Conservation (phyloP, 192 early-diverging fungal species). For the Dimargaris verticillata region DNA sequence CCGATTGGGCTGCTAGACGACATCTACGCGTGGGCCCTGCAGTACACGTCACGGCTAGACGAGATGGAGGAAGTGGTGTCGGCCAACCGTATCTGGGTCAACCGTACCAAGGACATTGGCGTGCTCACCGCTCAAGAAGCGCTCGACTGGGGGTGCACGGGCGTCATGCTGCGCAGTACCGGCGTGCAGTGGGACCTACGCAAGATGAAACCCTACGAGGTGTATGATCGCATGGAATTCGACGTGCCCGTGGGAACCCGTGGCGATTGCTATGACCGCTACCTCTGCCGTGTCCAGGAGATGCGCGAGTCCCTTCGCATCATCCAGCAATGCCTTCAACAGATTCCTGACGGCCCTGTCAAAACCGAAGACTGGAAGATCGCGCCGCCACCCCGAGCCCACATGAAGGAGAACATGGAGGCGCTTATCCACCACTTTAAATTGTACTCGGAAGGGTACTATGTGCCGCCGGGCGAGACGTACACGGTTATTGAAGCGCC, state of each 20-base stretch:
- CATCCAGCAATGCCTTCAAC: slow-evolving; percentile 86
- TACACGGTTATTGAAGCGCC: slow-evolving; percentile 96
- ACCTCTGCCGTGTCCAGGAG: slow-evolving; percentile 93
- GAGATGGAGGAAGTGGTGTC: slow-evolving; percentile 90
- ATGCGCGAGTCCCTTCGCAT: slow-evolving; percentile 96
- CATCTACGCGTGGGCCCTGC: slow-evolving; percentile 85
- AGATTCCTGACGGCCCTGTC: slow-evolving; percentile 87
- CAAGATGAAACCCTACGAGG: slow-evolving; percentile 88
- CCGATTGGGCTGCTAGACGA: slow-evolving; percentile 89
- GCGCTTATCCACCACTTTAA: slow-evolving; percentile 99
- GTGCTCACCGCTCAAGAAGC: slow-evolving; percentile 77
- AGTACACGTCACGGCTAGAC: slow-evolving; percentile 77
- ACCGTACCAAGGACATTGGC: slow-evolving; percentile 73
- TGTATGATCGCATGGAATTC: slow-evolving; percentile 88
- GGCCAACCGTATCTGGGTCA: slow-evolving; percentile 89
- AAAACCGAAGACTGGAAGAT: slow-evolving; percentile 98
- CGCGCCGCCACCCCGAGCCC: slow-evolving; percentile 71
- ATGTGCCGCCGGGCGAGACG: slow-evolving; percentile 92
- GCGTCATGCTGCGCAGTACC: slow-evolving; percentile 87
- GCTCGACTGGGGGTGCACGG: slow-evolving; percentile 80
- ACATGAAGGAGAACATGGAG: slow-evolving; percentile 99
- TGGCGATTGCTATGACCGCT: slow-evolving; percentile 94
- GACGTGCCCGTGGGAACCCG: slow-evolving; percentile 89
- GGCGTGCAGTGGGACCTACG: slow-evolving; percentile 89
- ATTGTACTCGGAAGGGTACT: slow-evolving; percentile 95